Evolutionary conservation across 1,139 yeast genomes (phyloP).

Genomic region (Debaryomycetaceae sp.): DNA sequence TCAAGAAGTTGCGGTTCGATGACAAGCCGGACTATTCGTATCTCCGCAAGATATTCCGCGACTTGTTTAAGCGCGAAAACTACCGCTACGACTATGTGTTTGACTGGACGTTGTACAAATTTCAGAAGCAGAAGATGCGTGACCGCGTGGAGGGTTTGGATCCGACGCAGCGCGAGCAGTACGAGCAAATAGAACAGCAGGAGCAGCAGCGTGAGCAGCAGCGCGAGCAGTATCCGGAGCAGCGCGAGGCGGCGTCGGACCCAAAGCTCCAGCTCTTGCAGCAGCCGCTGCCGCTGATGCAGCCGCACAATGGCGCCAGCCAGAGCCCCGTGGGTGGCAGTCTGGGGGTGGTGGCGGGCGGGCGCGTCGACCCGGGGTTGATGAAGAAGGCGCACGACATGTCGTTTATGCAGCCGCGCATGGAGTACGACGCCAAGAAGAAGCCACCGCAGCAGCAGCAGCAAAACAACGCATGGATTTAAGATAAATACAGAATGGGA

Average conservation of each 20-base stretch:
- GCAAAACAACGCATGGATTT: no score
- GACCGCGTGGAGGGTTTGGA: no score
- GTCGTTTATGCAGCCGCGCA: no score
- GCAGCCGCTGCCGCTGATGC: conserved; percentile 14
- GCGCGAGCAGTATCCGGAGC: conserved; percentile 8
- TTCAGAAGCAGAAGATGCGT: conserved; percentile 61
- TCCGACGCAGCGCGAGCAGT: conserved; percentile 55
- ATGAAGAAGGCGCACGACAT: no score
- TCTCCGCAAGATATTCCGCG: conserved; percentile 85
- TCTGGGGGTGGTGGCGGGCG: no score
- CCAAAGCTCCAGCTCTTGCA: conserved; percentile 11
- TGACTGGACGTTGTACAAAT: conserved; percentile 94
- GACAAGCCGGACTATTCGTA: conserved; percentile 95
- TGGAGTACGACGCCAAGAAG: no score
- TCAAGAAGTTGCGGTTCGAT: conserved; percentile 87
- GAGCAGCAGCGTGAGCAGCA: conserved; percentile 20
- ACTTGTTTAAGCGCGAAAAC: conserved; percentile 81
- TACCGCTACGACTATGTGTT: conserved; percentile 91
- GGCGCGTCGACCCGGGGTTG: no score
- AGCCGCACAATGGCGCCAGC: conserved; percentile 12
- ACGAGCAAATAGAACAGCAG: conserved; percentile 19
- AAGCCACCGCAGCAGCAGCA: conserved; percentile 8
- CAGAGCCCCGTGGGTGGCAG: conserved; percentile 11
- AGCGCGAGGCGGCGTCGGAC: conserved; percentile 9
- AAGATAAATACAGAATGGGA: no score